These are phyloP conservation scores for Asterella californica DNA, from an alignment of 225 moss, liverwort and hornwort genomes.

Conservation along the genomic window DNA sequence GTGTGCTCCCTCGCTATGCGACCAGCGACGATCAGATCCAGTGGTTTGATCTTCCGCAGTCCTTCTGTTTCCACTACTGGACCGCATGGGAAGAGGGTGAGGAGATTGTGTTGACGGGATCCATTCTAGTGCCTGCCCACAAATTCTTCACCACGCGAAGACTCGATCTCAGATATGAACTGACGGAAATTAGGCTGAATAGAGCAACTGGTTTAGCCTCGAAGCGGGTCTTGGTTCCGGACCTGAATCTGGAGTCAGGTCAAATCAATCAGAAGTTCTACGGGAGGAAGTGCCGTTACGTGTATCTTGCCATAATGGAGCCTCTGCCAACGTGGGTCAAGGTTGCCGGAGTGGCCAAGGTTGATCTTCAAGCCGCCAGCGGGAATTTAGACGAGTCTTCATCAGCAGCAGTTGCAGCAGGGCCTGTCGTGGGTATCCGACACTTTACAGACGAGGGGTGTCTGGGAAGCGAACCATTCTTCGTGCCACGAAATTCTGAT, in stretches of 20 bases:
- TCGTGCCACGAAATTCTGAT: slow-evolving; percentile 23
- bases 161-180: slow-evolving; percentile 16
- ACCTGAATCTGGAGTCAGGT: slow-evolving; percentile 30
- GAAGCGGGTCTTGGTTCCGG: slow-evolving; percentile 10
- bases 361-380: slow-evolving; percentile 17
- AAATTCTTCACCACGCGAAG: slow-evolving; percentile 13
- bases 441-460: slow-evolving; percentile 16
- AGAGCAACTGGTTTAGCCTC: slow-evolving; percentile 20
- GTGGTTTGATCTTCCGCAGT: slow-evolving; percentile 22
- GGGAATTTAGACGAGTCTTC: background rate
- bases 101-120: slow-evolving; percentile 24
- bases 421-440: slow-evolving; percentile 20
- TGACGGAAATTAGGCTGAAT: slow-evolving; percentile 25
- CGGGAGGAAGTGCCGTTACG: slow-evolving; percentile 28
- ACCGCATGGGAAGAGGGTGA: slow-evolving; percentile 26
- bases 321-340: slow-evolving; percentile 30
- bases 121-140: slow-evolving; percentile 8
- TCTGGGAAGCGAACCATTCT: slow-evolving; percentile 30
- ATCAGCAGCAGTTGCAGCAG: background rate
- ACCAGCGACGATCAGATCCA: slow-evolving; percentile 15
- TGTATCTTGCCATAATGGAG: slow-evolving; percentile 23
- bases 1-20: slow-evolving; percentile 26
- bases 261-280: slow-evolving; percentile 24
- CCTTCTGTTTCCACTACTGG: slow-evolving; percentile 29
- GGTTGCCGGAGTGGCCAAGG: slow-evolving; percentile 29